phyloP scores from a whole-genome alignment of 805 yeast genomes.

The Yarrowia sp. region DNA sequence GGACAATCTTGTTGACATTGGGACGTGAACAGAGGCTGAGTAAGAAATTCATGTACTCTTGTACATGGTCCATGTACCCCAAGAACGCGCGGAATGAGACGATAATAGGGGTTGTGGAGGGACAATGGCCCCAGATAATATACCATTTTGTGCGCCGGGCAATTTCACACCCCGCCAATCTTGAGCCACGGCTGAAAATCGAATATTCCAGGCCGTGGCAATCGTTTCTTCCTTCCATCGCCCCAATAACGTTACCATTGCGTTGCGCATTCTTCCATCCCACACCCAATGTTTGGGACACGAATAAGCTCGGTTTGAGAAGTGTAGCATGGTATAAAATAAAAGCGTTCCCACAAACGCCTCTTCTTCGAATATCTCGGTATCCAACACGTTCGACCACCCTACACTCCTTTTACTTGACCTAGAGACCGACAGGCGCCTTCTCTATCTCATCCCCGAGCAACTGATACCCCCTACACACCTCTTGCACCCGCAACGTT shows the following conservation, averaged over 20 bases:
- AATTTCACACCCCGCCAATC: not conserved
- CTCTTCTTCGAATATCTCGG: conserved; percentile 28
- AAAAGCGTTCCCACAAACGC: conserved; percentile 7
- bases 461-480: conserved; percentile 9
- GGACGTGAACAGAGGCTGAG: not conserved
- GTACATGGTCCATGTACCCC: conserved; percentile 18
- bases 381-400: conserved; percentile 33
- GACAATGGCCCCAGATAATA: too few species aligned
- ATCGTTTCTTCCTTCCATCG: not conserved
- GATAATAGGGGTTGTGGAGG: not conserved
- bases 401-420: conserved; percentile 27
- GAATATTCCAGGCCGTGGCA: conserved; percentile 5
- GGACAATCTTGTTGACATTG: not conserved
- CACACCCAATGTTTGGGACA: conserved; percentile 23
- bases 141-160: not conserved
- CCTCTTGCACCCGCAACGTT: conserved; percentile 14
- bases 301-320: conserved; percentile 36
- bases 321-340: conserved; percentile 25
- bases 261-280: conserved; percentile 24
- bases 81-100: not conserved
- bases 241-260: conserved; percentile 22
- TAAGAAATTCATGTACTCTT: conserved; percentile 3
- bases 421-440: conserved; percentile 37
- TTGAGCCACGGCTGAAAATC: not conserved
- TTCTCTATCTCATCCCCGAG: conserved; percentile 37